Percentiles rank a stretch among this genome's conserved stretches.
Conservation (phyloP, 441 rosid species). For the Pelargonium cotyledonis region DNA sequence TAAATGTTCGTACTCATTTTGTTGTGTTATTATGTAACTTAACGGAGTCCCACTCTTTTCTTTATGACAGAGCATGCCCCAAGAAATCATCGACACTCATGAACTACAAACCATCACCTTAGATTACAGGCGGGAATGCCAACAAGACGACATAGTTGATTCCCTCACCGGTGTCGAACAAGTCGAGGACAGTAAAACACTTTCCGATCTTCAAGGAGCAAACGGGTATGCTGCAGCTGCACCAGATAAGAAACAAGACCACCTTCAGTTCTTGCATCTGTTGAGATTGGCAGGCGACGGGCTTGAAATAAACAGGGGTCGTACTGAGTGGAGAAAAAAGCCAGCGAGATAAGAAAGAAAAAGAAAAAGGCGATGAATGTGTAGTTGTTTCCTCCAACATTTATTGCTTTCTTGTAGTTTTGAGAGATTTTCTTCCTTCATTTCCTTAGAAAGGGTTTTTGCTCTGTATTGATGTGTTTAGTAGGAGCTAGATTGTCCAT, state of each 20-base stretch:
- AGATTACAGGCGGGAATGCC: slow-evolving; percentile 87
- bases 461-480: slow-evolving; percentile 9
- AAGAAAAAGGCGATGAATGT: slow-evolving; percentile 6
- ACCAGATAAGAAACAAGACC: slow-evolving; percentile 22
- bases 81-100: slow-evolving; percentile 75
- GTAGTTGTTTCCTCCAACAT: not conserved
- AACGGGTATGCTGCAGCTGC: slow-evolving; percentile 46
- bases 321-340: slow-evolving; percentile 81
- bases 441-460: slow-evolving; percentile 11
- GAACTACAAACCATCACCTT: slow-evolving; percentile 81
- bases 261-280: slow-evolving; percentile 56
- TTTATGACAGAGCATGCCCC: slow-evolving; percentile 80
- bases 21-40: not conserved
- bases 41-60: not conserved
- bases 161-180: slow-evolving; percentile 60
- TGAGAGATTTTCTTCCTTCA: not conserved
- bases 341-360: slow-evolving; percentile 29
- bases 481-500: not conserved
- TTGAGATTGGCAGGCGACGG: slow-evolving; percentile 64
- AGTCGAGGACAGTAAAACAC: slow-evolving; percentile 23
- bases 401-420: slow-evolving; percentile 1
- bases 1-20: not conserved
- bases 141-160: slow-evolving; percentile 78
- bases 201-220: slow-evolving; percentile 27
- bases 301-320: slow-evolving; percentile 82